Evolutionary conservation across 441 rosid species (phyloP).

Genomic region (Geranium incanum): DNA sequence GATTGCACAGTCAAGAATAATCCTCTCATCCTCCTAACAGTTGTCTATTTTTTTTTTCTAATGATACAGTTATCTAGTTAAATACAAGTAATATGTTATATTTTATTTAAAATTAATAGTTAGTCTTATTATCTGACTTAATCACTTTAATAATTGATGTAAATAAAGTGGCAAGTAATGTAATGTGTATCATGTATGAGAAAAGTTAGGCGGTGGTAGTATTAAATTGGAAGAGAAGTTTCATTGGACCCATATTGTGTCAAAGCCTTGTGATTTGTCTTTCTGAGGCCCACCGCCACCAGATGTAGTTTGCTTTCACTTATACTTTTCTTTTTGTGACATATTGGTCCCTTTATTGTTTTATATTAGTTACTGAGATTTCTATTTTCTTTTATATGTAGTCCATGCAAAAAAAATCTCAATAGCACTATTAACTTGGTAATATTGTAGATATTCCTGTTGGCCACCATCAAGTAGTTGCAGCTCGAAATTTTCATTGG

Average conservation of each 20-base stretch:
- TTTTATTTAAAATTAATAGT: not conserved
- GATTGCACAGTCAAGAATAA: no score
- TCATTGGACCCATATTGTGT: not conserved
- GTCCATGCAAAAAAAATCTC: not conserved
- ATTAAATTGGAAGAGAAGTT: constrained; percentile 5
- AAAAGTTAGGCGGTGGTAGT: not conserved
- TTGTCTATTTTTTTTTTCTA: no score
- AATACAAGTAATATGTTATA: not conserved
- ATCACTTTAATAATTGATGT: not conserved
- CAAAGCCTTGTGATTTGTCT: not conserved
- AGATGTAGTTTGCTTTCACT: not conserved
- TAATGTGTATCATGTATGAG: no score
- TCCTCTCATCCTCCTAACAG: no score
- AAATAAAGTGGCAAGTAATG: no score
- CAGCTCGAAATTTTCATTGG: no score
- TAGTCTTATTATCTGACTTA: not conserved
- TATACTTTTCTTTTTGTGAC: no score
- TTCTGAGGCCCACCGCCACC: not conserved
- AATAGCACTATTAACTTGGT: not conserved
- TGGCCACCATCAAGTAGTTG: no score
- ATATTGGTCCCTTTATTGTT: not conserved
- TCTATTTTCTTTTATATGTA: not conserved
- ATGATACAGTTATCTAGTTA: not conserved
- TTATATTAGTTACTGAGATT: not conserved
- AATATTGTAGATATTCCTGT: no score